Conservation (phyloP, 495 filamentous ascomycete genomes). For the Neurospora sp. region DNA sequence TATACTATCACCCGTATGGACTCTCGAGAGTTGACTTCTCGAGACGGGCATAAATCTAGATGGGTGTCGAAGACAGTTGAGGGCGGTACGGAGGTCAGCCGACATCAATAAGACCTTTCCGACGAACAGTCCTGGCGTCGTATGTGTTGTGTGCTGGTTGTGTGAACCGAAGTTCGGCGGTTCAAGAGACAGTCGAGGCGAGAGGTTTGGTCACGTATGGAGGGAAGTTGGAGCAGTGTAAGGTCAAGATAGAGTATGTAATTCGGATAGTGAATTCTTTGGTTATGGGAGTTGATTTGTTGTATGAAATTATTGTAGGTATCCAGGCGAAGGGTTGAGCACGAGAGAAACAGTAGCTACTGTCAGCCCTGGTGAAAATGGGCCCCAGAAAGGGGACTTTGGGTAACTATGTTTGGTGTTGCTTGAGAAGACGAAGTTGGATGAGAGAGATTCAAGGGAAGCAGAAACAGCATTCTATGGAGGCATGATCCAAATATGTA, state of each 20-base stretch:
- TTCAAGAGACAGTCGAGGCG: not conserved
- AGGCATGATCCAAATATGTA: not conserved
- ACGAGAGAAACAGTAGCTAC: not conserved
- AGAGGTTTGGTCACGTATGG: not conserved
- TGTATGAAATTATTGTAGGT: not conserved
- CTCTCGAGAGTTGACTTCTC: constrained; percentile 61
- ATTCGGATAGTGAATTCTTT: not conserved
- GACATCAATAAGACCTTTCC: constrained; percentile 56
- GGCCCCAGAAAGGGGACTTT: not conserved
- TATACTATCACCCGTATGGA: constrained; percentile 59
- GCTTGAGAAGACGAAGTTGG: not conserved
- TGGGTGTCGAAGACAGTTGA: constrained; percentile 59
- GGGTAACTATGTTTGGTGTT: not conserved
- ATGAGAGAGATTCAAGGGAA: not conserved
- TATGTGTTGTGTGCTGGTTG: not conserved
- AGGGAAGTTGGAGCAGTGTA: not conserved
- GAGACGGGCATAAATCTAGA: constrained; percentile 62
- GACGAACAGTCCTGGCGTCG: constrained; percentile 12
- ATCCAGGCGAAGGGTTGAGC: not conserved
- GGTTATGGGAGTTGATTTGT: not conserved
- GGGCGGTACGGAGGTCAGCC: constrained; percentile 60
- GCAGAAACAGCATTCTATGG: not conserved
- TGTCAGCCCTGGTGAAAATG: not conserved
- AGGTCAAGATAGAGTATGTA: not conserved
- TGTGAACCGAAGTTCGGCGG: not conserved